Base-by-base conservation (phyloP, 179 eudicot genomes). In the Amaranthus tricolor region DNA sequence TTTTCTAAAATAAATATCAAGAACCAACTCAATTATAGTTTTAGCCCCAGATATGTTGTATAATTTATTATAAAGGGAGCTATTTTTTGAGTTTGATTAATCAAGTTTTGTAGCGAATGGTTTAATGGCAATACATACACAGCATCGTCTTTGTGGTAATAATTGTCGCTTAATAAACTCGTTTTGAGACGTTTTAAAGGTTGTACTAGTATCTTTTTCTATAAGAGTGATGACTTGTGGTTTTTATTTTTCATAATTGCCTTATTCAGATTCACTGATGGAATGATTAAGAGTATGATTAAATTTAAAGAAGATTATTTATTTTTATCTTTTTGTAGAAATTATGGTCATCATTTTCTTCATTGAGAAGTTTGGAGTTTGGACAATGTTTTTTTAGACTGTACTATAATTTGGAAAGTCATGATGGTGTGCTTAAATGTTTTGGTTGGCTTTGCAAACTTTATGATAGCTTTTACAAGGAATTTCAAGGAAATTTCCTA, bases 401-500 rank as follows among this genome's bases (percentile, higher is more conserved):
- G 2, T 12, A 15, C 20, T 13, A 11, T 31, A 6, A 20, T 9
- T 56, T 56, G 5, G 59, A 48, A 5, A 9, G 53, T 48, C 2
- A n/a, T 17, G 16, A 19, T 49, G 8, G 21, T 64, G 16, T 64
- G 52, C 51, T 64, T 16, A 16, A 16, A 64, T 7, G 68, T 63
- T 49, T 8, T 19, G 55, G 52, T 17, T 68, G 17, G 72, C 51
- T 14, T 45, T n/a, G 56, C 60, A 21, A 14, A 15, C 44, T 68
- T 69, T 31, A 14, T 54, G 13, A 69, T 24, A 15, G 67, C n/a
- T 15, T 53, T 69, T 31, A 0, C 72, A 20, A 69, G 60, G 72
- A 53, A 53, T 69, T 31, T 1, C 72, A 20, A 69, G 60, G 72
- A 69, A 69, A 20, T 9, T 69, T 53, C 48, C 61, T 53, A 8